These are phyloP conservation scores for Sporothrix sp. DNA, from an alignment of 2,329 filamentous ascomycete genomes.

Conservation along the genomic window DNA sequence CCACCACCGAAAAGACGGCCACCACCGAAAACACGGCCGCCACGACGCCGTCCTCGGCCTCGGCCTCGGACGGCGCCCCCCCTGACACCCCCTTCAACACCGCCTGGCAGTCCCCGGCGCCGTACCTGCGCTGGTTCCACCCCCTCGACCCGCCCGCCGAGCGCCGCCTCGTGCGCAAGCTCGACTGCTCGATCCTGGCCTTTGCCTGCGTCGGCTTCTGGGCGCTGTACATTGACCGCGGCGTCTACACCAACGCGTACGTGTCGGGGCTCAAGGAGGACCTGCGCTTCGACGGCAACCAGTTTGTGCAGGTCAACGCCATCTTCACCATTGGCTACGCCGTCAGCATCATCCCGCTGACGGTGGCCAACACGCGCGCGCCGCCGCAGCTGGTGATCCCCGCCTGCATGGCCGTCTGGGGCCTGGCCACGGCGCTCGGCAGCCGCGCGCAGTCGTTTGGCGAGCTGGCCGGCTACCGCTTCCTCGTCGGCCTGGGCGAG, in stretches of 20 bases:
- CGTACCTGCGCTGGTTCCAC: conserved; percentile 5
- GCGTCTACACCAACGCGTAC: conserved; percentile 28
- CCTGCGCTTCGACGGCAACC: conserved; percentile 40
- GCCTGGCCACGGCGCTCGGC: not conserved
- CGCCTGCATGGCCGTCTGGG: conserved; percentile 20
- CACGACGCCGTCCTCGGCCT: too few relatives aligned
- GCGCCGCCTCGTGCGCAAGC: conserved; percentile 25
- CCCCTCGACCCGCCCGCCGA: conserved; percentile 22
- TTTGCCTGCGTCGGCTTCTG: conserved; percentile 26
- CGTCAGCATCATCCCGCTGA: conserved; percentile 30
- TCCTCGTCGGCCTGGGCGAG: conserved; percentile 7
- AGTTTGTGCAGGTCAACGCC: conserved; percentile 40
- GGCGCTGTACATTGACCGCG: conserved; percentile 5
- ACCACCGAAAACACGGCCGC: too few relatives aligned
- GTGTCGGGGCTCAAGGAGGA: conserved; percentile 41
- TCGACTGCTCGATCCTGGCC: conserved; percentile 28
- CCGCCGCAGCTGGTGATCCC: conserved; percentile 25
- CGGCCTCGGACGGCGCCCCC: too few relatives aligned
- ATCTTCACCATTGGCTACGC: conserved; percentile 53
- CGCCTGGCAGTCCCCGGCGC: not conserved
- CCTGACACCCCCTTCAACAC: not conserved
- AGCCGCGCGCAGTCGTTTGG: not conserved
- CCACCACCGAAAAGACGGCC: too few relatives aligned
- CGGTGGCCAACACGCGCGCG: conserved; percentile 26
- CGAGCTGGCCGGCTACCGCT: conserved; percentile 6